Evolutionary conservation across 345 rosid species (phyloP), one percentile per base, ranked within the genome.

Genomic region (Citropsis articulata): DNA sequence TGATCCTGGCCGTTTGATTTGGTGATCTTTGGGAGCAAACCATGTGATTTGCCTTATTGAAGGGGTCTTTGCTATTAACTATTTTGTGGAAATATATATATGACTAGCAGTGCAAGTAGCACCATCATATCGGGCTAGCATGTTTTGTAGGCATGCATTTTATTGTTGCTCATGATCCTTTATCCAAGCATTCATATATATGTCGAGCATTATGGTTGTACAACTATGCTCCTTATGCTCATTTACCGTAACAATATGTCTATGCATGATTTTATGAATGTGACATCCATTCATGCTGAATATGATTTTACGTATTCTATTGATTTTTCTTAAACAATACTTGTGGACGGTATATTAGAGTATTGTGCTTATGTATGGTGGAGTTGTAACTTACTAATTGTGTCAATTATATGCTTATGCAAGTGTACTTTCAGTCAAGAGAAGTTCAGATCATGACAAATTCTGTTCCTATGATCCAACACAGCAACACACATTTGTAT

Each of bases 1-100:
- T 59, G 45, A 76, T 83, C 73, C 33, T 73, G 81, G 85, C 90
- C 91, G 81, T 86, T 70, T 76, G 93, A 85, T 87, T 65, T 70
- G 42, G 50, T 55, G 57, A 64, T 45, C 50, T 45, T 42, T 66
- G 85, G 81, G 83, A 85, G 82, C 90, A 89, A n/a, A 53, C 85
- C 89, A 89, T 82, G 92, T 87, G 93, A 73, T 84, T 63, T 83
- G 83, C 82, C 88, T 61, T 66, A 75, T 79, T 81, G 80, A 72
- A 74, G 75, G 86, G 86, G 86, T 76, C 77, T 48, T 18, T 61
- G 63, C 21, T 53, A 53, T 16, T 18, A 53, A 53, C 19, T 53
- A 18, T 53, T 53, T 45, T 13, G 50, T 45, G 50, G 1, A 45
- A 13, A 12, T 16, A 9, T 19, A 53, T 53, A 53, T 0, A 53